phyloP scores from a whole-genome alignment of 495 filamentous ascomycete species.

The Bombardia bombarda region DNA sequence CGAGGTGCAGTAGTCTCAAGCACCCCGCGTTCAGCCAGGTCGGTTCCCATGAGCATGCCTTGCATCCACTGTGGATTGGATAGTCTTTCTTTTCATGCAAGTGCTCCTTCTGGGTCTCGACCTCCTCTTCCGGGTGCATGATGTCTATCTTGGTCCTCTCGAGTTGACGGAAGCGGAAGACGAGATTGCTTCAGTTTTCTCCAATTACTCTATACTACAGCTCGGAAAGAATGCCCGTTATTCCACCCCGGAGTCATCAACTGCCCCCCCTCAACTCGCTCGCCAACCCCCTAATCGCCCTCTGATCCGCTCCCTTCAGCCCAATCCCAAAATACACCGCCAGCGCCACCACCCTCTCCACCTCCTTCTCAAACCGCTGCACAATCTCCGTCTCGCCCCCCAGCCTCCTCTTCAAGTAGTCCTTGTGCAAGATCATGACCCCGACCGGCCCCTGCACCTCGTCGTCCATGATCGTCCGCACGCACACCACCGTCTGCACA shows the following conservation, averaged over 20 bases:
- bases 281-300: constrained; percentile 44
- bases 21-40: no score
- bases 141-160: no score
- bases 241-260: constrained; percentile 3
- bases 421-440: constrained; percentile 47
- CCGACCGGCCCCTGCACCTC: constrained; percentile 9
- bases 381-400: constrained; percentile 39
- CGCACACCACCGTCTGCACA: constrained; percentile 30
- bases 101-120: no score
- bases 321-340: constrained; percentile 48
- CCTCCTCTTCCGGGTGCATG: no score
- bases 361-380: constrained; percentile 40
- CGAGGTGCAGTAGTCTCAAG: no score
- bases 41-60: no score
- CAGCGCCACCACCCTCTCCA: constrained; percentile 44
- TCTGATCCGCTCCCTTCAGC: constrained; percentile 40
- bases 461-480: constrained; percentile 33
- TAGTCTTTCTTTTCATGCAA: no score
- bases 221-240: not conserved
- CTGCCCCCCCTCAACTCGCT: constrained; percentile 32
- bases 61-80: no score
- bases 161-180: no score
- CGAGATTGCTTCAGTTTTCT: not conserved
- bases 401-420: constrained; percentile 50
- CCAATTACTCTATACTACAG: not conserved